Evolutionary conservation across 805 yeast genomes (phyloP), one percentile per base, ranked within the genome.

Genomic region (Kuraishia piskuri): DNA sequence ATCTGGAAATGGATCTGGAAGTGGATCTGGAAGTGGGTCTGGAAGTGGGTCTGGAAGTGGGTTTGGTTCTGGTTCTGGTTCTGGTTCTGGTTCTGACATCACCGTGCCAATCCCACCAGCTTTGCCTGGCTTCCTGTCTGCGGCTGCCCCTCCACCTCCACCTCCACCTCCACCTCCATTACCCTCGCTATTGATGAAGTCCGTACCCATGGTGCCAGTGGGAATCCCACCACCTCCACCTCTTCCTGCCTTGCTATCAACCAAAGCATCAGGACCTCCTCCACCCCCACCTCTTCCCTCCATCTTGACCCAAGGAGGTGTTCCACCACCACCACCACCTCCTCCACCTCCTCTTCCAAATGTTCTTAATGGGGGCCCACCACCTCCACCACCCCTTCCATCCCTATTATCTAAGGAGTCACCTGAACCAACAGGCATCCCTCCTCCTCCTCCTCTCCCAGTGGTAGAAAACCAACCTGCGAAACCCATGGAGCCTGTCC

Each of bases 281-380:
- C 65, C 72, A 14, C 68, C 69, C 40, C 64, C 63, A 8, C 62
- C 67, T 1, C 63, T 66, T 21, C 58, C 59, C 2, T 6, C 12
- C 19, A 5, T 50, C 14, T 40, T 36, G 48, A 19, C 25, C 23
- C 14, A 8, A 17, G 46, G 20, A 19, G 31, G 22, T 23, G 31
- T 37, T 3, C 55, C 55, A 12, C 57, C 58, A 25, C 57, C 58
- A 21, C 58, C 58, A 7, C 58, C 57, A 23, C 56, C 52, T 26
- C 26, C 46, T 37, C 57, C 57, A 8, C 54, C 58, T 17, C 47
- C 54, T 10, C 14, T 19, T 52, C 53, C 46, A n/a, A 22, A 17
- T 22, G 7, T 44, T 10, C n/a, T n/a, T 44, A 3, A 8, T 9
- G 21, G 23, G 40, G 52, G 31, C 36, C 22, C 54, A 20, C 57